Evolutionary conservation across 345 rosid species (phyloP).

Genomic region (Excoecaria agallocha): DNA sequence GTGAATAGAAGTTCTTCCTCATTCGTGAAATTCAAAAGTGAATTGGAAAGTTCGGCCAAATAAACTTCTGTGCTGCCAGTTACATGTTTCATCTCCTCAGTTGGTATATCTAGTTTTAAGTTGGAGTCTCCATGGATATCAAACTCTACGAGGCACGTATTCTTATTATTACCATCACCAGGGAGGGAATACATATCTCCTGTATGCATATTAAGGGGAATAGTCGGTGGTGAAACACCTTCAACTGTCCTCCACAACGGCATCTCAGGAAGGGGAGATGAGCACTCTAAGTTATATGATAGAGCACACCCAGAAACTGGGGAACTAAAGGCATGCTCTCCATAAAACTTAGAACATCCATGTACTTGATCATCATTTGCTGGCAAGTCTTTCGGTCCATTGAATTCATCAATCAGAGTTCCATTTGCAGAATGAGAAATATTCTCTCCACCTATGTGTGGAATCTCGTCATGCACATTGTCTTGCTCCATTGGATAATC

Average conservation of each 20-base stretch:
- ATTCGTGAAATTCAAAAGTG: constrained; percentile 41
- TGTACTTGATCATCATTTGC: constrained; percentile 24
- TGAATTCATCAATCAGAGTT: constrained; percentile 31
- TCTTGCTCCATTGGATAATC: constrained; percentile 42
- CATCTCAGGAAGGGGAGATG: constrained; percentile 46
- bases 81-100: constrained; percentile 38
- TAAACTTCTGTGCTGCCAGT: constrained; percentile 39
- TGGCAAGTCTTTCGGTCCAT: constrained; percentile 26
- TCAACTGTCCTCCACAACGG: constrained; percentile 47
- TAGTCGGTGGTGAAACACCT: constrained; percentile 36
- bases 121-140: constrained; percentile 33
- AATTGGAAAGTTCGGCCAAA: constrained; percentile 56
- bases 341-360: constrained; percentile 46
- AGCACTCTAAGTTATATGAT: constrained; percentile 36
- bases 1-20: constrained; percentile 47
- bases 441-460: constrained; percentile 43
- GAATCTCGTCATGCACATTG: constrained; percentile 38
- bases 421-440: constrained; percentile 24
- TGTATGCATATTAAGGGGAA: constrained; percentile 24
- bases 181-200: constrained; percentile 33
- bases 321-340: constrained; percentile 37
- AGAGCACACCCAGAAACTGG: constrained; percentile 27
- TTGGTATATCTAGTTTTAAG: constrained; percentile 34
- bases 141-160: constrained; percentile 31
- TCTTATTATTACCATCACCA: constrained; percentile 24